These are phyloP conservation scores for Giardia duodenalis DNA, from an alignment of 208 protist genomes.

Conservation along the genomic window DNA sequence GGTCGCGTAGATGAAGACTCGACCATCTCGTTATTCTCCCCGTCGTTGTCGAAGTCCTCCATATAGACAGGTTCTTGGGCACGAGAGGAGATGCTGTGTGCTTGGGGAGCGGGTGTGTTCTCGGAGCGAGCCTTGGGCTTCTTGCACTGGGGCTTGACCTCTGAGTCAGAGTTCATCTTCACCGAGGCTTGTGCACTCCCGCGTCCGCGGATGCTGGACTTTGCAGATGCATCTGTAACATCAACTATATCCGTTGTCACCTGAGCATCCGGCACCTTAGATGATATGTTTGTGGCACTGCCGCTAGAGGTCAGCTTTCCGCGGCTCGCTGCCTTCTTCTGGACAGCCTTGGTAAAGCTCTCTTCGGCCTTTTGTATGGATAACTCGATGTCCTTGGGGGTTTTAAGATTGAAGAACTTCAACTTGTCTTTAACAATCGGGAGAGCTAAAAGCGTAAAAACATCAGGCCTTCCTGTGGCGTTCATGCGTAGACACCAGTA, in stretches of 20 bases:
- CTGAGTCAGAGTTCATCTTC: too few species aligned
- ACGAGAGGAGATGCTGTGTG: not conserved
- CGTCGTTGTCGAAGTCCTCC: constrained; percentile 19
- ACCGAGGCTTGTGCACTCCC: not conserved
- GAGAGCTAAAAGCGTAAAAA: constrained; percentile 9
- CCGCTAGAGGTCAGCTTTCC: not conserved
- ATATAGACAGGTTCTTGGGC: not conserved
- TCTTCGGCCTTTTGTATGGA: not conserved
- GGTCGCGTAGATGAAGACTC: too few species aligned
- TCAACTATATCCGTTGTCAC: not conserved
- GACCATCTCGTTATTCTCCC: not conserved
- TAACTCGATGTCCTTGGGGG: not conserved
- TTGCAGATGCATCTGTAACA: not conserved
- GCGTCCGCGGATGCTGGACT: not conserved
- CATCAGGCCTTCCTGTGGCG: not conserved
- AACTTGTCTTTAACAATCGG: not conserved
- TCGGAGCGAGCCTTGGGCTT: not conserved
- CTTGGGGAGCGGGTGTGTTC: not conserved
- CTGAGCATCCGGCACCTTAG: not conserved
- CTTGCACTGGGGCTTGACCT: too few species aligned
- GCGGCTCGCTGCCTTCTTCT: not conserved
- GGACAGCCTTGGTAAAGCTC: not conserved
- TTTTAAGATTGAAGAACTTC: not conserved
- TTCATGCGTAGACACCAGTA: not conserved
- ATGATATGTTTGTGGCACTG: not conserved